These are phyloP conservation scores for Malania oleifera DNA, from an alignment of 164 flowering plant species.

Conservation along the genomic window DNA sequence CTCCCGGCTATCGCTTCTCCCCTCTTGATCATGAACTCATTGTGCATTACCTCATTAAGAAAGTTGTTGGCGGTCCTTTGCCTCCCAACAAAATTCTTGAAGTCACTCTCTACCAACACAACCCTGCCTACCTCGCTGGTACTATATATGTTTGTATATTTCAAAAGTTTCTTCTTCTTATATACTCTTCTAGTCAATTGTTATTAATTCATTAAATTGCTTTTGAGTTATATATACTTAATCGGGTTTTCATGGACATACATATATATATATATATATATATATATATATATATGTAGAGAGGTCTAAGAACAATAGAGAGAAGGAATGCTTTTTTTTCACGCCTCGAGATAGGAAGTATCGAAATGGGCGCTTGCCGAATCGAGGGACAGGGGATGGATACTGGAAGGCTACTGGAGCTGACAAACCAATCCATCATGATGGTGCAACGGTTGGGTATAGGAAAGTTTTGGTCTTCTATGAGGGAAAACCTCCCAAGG, in stretches of 20 bases:
- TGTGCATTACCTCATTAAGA: slow-evolving; percentile 4
- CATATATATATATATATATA: not conserved
- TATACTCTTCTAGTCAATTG: too few species aligned
- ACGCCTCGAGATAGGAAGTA: slow-evolving; percentile 16
- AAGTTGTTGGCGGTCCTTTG: slow-evolving; percentile 1
- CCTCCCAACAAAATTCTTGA: slow-evolving; percentile 4
- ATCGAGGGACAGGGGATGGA: slow-evolving; percentile 12
- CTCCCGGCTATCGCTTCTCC: slow-evolving; percentile 9
- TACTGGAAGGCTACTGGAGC: slow-evolving; percentile 19
- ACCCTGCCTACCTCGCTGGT: slow-evolving; percentile 11
- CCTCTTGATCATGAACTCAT: slow-evolving; percentile 13
- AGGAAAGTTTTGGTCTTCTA: slow-evolving; percentile 11
- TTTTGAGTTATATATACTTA: too few species aligned
- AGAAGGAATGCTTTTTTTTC: slow-evolving; percentile 15
- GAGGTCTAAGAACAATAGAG: not conserved
- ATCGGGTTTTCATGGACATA: not conserved
- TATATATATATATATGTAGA: not conserved
- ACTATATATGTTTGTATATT: not conserved
- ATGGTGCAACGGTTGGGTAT: not conserved
- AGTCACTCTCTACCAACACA: slow-evolving; percentile 2
- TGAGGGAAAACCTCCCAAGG: slow-evolving; percentile 5
- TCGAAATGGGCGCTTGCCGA: slow-evolving; percentile 11
- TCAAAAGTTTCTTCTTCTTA: not conserved
- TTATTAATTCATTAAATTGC: too few species aligned
- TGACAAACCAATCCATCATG: not conserved